Conservation (phyloP, 768 basidiomycete genomes). For the Podaxis carcinomalis region DNA sequence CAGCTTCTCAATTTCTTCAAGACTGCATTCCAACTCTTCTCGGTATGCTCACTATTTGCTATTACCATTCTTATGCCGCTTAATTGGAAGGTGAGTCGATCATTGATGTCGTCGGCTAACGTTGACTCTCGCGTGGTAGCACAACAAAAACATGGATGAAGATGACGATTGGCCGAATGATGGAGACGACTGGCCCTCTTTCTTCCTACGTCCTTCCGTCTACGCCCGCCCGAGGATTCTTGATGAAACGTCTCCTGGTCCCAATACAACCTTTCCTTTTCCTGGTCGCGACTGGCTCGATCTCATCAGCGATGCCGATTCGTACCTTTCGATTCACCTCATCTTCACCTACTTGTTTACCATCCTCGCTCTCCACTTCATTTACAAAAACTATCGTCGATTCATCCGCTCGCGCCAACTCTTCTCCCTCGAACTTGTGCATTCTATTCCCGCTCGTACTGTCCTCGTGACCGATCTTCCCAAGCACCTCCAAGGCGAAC, state of each 20-base stretch:
- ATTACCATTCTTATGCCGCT: slow-evolving; percentile 88
- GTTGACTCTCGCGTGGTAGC: slow-evolving; percentile 32
- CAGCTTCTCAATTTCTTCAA: slow-evolving; percentile 95
- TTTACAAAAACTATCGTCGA: slow-evolving; percentile 84
- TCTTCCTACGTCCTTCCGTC: slow-evolving; percentile 17
- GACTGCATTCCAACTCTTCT: slow-evolving; percentile 90
- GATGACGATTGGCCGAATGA: slow-evolving; percentile 43
- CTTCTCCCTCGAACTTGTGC: slow-evolving; percentile 91
- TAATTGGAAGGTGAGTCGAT: slow-evolving; percentile 74
- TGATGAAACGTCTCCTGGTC: neutral
- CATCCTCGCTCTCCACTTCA: slow-evolving; percentile 75
- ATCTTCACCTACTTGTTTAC: slow-evolving; percentile 95
- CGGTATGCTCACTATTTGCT: slow-evolving; percentile 79
- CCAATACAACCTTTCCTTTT: slow-evolving; percentile 8
- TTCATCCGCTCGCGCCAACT: slow-evolving; percentile 90
- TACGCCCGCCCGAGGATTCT: slow-evolving; percentile 11
- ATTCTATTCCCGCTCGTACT: slow-evolving; percentile 91
- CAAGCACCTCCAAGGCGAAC: slow-evolving; percentile 78
- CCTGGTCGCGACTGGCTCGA: slow-evolving; percentile 65
- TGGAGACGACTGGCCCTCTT: slow-evolving; percentile 42
- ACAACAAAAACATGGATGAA: slow-evolving; percentile 66
- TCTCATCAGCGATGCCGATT: slow-evolving; percentile 85
- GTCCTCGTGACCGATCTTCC: slow-evolving; percentile 87
- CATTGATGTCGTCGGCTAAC: neutral
- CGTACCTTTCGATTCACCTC: slow-evolving; percentile 85